phyloP scores from a whole-genome alignment of 2,329 filamentous ascomycete genomes.

The Phyllosticta paracitricarpa region DNA sequence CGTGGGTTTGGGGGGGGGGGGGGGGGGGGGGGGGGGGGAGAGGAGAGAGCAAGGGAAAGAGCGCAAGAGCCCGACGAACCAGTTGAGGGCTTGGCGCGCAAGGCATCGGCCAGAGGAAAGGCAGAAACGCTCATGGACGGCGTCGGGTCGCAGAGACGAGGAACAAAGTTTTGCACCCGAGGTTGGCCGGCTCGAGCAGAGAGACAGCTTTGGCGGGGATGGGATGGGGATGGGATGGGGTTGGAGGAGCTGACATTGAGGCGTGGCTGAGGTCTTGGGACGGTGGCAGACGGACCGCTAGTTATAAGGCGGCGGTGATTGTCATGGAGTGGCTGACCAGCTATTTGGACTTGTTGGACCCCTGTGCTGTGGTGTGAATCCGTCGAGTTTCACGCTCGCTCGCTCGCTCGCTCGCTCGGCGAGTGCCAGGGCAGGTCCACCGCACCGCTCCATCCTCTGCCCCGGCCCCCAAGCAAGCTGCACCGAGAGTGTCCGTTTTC shows the following conservation, averaged over 20 bases:
- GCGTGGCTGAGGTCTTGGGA: background rate
- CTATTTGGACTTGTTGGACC: background rate
- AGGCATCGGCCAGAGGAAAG: background rate
- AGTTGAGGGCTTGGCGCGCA: background rate
- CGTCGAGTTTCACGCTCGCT: background rate
- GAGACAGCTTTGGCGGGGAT: background rate
- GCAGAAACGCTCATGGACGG: background rate
- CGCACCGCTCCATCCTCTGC: no score
- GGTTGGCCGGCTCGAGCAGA: background rate
- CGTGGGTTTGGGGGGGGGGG: no score
- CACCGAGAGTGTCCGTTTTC: background rate
- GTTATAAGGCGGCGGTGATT: conserved; percentile 4
- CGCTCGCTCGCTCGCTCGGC: background rate
- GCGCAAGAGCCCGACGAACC: background rate
- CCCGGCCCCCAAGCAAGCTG: background rate
- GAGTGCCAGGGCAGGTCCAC: background rate
- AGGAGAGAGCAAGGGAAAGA: background rate
- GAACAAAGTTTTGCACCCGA: background rate
- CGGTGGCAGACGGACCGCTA: background rate
- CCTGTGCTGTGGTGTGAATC: background rate
- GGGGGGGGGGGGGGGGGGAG: no score
- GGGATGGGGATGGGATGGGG: background rate
- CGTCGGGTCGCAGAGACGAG: background rate
- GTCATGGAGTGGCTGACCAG: conserved; percentile 8
- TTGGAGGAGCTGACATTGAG: background rate